These are phyloP conservation scores for Cystoisospora suis DNA, from an alignment of 169 alveolate genomes.

Conservation along the genomic window DNA sequence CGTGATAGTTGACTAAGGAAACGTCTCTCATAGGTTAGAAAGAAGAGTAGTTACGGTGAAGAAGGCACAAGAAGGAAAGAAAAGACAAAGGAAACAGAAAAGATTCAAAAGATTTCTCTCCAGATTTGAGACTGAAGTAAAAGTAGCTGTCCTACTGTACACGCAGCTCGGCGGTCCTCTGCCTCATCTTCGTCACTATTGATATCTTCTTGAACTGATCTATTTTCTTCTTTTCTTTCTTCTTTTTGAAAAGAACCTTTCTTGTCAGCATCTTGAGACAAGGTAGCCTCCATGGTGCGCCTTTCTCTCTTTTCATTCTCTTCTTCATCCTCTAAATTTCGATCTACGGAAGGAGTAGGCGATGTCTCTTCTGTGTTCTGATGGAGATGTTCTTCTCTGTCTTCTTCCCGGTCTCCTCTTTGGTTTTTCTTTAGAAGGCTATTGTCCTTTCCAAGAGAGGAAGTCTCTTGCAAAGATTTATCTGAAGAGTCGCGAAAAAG, in stretches of 20 bases:
- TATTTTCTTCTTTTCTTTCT: too few species aligned
- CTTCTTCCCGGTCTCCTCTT: background rate
- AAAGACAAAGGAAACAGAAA: background rate
- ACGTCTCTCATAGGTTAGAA: too few species aligned
- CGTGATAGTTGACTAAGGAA: constrained; percentile 85
- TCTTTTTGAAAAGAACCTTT: background rate
- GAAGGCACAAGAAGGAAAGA: background rate
- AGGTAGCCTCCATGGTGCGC: too few species aligned
- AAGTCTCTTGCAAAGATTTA: too few species aligned
- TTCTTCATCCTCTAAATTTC: too few species aligned
- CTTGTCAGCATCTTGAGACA: background rate
- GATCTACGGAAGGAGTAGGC: too few species aligned
- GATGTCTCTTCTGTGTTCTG: background rate
- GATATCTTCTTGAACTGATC: too few species aligned
- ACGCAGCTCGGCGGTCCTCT: background rate
- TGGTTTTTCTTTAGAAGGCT: too few species aligned
- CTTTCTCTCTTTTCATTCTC: too few species aligned
- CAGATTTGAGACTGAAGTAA: background rate
- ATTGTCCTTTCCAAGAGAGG: too few species aligned
- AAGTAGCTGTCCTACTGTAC: background rate
- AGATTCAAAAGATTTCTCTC: background rate
- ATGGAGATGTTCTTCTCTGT: background rate
- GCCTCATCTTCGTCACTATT: background rate
- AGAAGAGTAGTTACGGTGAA: too few species aligned
- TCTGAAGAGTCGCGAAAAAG: too few species aligned